phyloP scores from a whole-genome alignment of 371 early-diverging fungal species.

The Zychaea mexicana region DNA sequence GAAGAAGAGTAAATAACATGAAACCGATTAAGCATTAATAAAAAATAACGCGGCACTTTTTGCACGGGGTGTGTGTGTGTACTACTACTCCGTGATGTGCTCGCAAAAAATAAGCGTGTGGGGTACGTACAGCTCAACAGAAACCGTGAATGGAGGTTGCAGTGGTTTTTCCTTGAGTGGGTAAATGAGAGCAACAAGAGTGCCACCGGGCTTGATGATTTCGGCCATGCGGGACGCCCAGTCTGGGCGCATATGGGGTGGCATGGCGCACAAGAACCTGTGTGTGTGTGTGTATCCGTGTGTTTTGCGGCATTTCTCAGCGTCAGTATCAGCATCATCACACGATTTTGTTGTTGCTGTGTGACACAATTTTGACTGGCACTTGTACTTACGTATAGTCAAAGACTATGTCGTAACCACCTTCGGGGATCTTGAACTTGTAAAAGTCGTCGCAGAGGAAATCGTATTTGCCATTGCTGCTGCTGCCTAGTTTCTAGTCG shows the following conservation, averaged over 20 bases:
- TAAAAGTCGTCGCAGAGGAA: slow-evolving; percentile 78
- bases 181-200: slow-evolving; percentile 83
- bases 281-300: too few relatives aligned
- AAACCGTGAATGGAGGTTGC: not conserved
- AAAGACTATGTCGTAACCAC: slow-evolving; percentile 74
- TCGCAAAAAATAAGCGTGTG: slow-evolving; percentile 3
- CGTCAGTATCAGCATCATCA: not conserved
- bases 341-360: too few relatives aligned
- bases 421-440: slow-evolving; percentile 55
- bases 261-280: slow-evolving; percentile 84
- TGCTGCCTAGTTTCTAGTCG: slow-evolving; percentile 6
- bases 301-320: too few relatives aligned
- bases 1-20: not conserved
- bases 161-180: slow-evolving; percentile 54
- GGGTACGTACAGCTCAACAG: not conserved
- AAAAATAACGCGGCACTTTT: slow-evolving; percentile 4
- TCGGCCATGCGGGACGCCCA: slow-evolving; percentile 79
- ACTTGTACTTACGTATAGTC: slow-evolving; percentile 74
- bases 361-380: not conserved
- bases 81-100: too few relatives aligned
- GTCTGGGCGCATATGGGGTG: slow-evolving; percentile 60
- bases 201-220: slow-evolving; percentile 71
- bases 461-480: slow-evolving; percentile 31
- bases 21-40: slow-evolving; percentile 1
- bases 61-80: too few relatives aligned